Base-by-base conservation (phyloP, 371 early-diverging fungal genomes). In the Phascolomyces articulosus region DNA sequence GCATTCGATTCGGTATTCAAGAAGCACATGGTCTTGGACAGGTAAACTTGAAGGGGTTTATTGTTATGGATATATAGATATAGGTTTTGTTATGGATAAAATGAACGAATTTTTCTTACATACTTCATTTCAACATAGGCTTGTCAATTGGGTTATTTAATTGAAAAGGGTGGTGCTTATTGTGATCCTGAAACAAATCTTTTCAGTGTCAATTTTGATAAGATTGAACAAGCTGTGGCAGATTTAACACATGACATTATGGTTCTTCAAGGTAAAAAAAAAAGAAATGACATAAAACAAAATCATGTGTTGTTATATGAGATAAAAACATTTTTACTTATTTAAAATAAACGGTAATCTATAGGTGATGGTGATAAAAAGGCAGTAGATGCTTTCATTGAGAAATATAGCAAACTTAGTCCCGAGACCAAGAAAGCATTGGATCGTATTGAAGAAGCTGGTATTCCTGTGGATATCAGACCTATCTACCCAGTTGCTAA, bases 11-110 rank as follows among this genome's bases (percentile, higher is more conserved):
- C 60, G 93, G 93, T 26, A 85, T 93, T 60, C 83, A 85, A 13
- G 92, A 92, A 74, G 92, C 91, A 3, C 92, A 93, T 65, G 93
- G 93, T 0, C 64, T 86, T 59, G 93, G 93, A 20, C 93, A 92
- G 74, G 88, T 87, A 55, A 82, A 81, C 53, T 4, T 23, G 23
- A 3, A 6, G 16, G 2, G 2, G 11, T 34, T 1, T 6, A 0
- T 9, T 34, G 11, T 9, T 34, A 34, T 9, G 11, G 6, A 0
- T 4, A 7, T 16, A 18, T 44, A 4, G 16, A 44, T n/a, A n/a
- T 18, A 18, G 8, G 44, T 15, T 13, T 44, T 13, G 8, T 44
- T 44, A 18, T 44, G 38, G 38, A 44, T 44, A 44, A 44, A 34
- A 34, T 2, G 9, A 34, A 11, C 11, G 34, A 2, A 2, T 9